phyloP scores from a whole-genome alignment of 2,329 filamentous ascomycete species.

The Penicillium sp. region DNA sequence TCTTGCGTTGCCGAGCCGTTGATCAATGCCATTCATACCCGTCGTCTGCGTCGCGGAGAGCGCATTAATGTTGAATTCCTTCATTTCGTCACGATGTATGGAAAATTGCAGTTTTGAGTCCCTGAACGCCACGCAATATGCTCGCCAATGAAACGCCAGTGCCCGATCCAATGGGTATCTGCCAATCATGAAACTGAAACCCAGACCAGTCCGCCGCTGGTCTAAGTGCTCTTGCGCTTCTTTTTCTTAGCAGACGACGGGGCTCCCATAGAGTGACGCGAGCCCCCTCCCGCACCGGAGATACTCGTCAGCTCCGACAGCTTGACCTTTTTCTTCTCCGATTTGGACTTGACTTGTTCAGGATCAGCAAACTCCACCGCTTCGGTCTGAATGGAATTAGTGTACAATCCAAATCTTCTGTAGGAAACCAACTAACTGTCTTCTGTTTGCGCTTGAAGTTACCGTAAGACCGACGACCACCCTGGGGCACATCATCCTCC shows the following conservation, averaged over 20 bases:
- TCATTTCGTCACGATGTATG: too few relatives aligned
- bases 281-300: constrained; percentile 29
- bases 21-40: too few relatives aligned
- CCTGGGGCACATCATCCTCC: constrained; percentile 29
- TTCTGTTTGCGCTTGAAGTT: constrained; percentile 38
- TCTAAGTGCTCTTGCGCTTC: constrained; percentile 22
- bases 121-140: too few relatives aligned
- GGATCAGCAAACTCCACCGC: too few relatives aligned
- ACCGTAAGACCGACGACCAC: constrained; percentile 40
- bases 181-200: constrained; percentile 1
- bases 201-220: background rate
- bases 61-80: too few relatives aligned
- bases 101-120: too few relatives aligned
- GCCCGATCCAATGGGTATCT: constrained; percentile 8
- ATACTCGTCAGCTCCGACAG: constrained; percentile 31
- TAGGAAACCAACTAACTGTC: constrained; percentile 21
- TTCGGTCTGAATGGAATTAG: too few relatives aligned
- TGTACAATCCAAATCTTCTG: too few relatives aligned
- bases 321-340: constrained; percentile 10
- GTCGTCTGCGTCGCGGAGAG: too few relatives aligned
- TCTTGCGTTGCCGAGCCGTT: background rate
- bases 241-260: background rate
- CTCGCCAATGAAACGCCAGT: too few relatives aligned
- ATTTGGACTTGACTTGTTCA: background rate
- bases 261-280: background rate